phyloP scores from a whole-genome alignment of 176 grass and related monocot species.

The Bonia amplexicaulis region DNA sequence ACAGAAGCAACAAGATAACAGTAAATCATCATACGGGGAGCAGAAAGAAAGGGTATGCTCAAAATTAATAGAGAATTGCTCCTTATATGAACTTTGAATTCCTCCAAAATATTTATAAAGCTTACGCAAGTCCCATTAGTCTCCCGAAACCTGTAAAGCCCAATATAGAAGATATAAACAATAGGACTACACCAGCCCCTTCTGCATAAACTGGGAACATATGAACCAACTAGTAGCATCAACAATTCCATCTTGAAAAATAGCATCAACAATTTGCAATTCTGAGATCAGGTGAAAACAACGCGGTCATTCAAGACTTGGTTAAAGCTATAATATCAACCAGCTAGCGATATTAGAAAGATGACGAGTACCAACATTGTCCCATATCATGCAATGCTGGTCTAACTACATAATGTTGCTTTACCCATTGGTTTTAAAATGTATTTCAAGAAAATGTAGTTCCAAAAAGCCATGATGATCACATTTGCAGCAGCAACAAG shows the following conservation, averaged over 20 bases:
- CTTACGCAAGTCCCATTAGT: slow-evolving; percentile 55
- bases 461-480: not conserved
- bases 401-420: too few species aligned
- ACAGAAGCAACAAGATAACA: slow-evolving; percentile 16
- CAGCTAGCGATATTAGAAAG: too few species aligned
- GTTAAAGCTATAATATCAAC: not conserved
- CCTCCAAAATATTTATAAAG: slow-evolving; percentile 40
- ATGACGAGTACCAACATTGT: too few species aligned
- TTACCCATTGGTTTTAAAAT: too few species aligned
- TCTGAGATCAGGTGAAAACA: not conserved
- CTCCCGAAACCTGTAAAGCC: slow-evolving; percentile 34
- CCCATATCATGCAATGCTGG: too few species aligned
- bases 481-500: not conserved
- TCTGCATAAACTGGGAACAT: not conserved
- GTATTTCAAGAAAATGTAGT: not conserved
- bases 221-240: not conserved
- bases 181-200: not conserved
- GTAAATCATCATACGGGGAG: slow-evolving; percentile 1
- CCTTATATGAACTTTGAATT: slow-evolving; percentile 40
- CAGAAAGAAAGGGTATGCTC: not conserved
- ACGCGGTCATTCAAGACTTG: not conserved
- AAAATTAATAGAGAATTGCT: not conserved
- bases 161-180: not conserved
- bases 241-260: not conserved
- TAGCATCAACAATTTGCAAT: not conserved